Conservation (phyloP, 2,329 filamentous ascomycete species). For the Fonsecaea erecta region DNA sequence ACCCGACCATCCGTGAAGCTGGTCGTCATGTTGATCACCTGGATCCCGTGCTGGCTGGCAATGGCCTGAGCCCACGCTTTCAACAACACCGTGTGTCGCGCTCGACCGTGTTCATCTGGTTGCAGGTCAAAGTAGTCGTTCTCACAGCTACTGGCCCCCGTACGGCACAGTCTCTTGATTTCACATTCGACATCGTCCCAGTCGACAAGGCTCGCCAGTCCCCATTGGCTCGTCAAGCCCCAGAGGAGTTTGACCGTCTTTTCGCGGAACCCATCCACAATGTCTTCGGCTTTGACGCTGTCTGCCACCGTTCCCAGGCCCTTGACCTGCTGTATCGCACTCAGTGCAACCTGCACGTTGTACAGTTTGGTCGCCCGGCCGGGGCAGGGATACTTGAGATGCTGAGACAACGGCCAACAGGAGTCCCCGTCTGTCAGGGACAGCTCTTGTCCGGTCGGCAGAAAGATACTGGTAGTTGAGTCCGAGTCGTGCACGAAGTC, state of each 20-base stretch:
- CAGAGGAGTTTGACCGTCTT: conserved; percentile 66
- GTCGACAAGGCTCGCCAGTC: conserved; percentile 59
- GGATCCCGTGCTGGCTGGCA: conserved; percentile 52
- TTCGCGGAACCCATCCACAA: conserved; percentile 68
- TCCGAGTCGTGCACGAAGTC: conserved; percentile 39
- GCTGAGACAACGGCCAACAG: conserved; percentile 58
- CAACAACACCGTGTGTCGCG: conserved; percentile 49
- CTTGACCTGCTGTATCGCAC: conserved; percentile 54
- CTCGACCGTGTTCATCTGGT: conserved; percentile 41
- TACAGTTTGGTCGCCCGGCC: conserved; percentile 61
- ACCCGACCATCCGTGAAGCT: conserved; percentile 61
- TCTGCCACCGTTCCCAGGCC: conserved; percentile 49
- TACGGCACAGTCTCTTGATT: conserved; percentile 48
- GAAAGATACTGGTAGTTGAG: conserved; percentile 50
- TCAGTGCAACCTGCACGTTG: conserved; percentile 64
- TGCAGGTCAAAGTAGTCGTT: conserved; percentile 36
- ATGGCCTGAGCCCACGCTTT: conserved; percentile 61
- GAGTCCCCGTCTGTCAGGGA: conserved; percentile 36
- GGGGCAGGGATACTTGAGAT: conserved; percentile 62
- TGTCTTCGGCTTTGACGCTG: conserved; percentile 59
- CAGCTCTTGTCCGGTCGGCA: conserved; percentile 53
- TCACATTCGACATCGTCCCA: conserved; percentile 60
- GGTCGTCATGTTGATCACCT: conserved; percentile 61
- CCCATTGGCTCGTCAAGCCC: conserved; percentile 63
- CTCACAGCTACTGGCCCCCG: conserved; percentile 28